Base-by-base conservation (phyloP, 441 rosid species). In the Manihot esculenta region DNA sequence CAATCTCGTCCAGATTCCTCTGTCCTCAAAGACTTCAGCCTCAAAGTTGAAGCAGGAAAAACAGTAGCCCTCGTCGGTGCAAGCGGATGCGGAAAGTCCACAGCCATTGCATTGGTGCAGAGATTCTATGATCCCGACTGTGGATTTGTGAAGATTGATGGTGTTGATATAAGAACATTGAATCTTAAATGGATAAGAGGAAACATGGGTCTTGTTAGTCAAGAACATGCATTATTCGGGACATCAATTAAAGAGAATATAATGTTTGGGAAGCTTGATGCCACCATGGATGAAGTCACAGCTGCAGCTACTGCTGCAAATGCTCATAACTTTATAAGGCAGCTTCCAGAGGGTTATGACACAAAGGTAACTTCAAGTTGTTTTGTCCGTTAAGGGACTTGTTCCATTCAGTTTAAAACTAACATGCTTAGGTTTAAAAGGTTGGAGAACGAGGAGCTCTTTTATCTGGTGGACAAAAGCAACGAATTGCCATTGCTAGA, bases 391-490 rank as follows among this genome's bases (percentile, higher is more conserved):
- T 38, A 38, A 38, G 5, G 9, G 42, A 38, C 42, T 9, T 38
- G 7, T 38, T 38, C 42, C 5, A 38, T 38, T 38, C 42, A 38
- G 42, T 38, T 38, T 11, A 27, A 18, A 53, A 11, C 17, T 42
- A 42, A 14, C 21, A 69, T 26, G 41, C 21, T 17, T 27, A 38
- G 42, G 42, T 38, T 20, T 17, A 27, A 26, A 82, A 93, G 98
- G 84, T 90, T 71, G 98, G 98, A 6, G 97, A 93, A 69, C 77
- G 93, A 41, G 98, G 98, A 47, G 89, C 84, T 24, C 87, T 86
- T 77, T 69, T 93, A 54, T 93, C 97, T 0, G 98, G 98, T 20
- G 97, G 98, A 60, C 98, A 93, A 74, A 93, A 93, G 82, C 98
- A 91, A 81, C 76, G 98, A 53, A 91, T 93, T 26, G 90, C 98